These are phyloP conservation scores for Hortaea sp. DNA, from an alignment of 2,329 filamentous ascomycete species.

Conservation along the genomic window DNA sequence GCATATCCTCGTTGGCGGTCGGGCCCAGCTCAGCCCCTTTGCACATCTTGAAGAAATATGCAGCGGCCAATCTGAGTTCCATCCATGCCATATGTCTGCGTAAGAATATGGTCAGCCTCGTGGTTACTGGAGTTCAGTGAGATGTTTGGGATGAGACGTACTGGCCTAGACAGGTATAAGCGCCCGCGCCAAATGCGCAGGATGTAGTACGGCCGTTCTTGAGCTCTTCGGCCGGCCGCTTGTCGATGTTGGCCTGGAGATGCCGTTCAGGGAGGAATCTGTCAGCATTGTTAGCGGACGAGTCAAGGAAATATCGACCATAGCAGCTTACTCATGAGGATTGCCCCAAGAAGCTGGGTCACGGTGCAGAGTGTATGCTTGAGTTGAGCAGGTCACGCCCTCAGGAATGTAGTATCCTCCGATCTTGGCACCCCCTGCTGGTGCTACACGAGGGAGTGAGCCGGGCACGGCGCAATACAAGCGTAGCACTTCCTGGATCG, in stretches of 20 bases:
- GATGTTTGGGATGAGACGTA: too few relatives aligned
- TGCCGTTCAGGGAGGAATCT: neutral
- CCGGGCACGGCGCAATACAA: conserved; percentile 25
- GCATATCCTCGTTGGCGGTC: conserved; percentile 32
- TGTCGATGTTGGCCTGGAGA: neutral
- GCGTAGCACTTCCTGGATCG: conserved; percentile 27
- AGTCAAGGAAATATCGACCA: neutral
- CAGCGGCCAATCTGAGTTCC: conserved; percentile 44
- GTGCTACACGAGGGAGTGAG: conserved; percentile 15
- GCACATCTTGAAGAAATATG: conserved; percentile 43
- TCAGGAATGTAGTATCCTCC: conserved; percentile 11
- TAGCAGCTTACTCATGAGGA: neutral
- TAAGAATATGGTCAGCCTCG: too few relatives aligned
- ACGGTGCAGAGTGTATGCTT: conserved; percentile 13
- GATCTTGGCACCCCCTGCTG: conserved; percentile 13
- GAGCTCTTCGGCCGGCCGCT: neutral
- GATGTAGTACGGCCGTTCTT: conserved; percentile 44
- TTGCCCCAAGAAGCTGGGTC: conserved; percentile 3
- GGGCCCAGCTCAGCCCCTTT: conserved; percentile 18
- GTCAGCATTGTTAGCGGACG: neutral
- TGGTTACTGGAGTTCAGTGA: too few relatives aligned
- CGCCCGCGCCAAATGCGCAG: conserved; percentile 60
- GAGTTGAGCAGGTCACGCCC: conserved; percentile 2
- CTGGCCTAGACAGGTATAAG: conserved; percentile 58
- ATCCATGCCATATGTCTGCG: conserved; percentile 49